Base-by-base conservation (phyloP, 2,329 filamentous ascomycete species). In the Nothophoma quercina region DNA sequence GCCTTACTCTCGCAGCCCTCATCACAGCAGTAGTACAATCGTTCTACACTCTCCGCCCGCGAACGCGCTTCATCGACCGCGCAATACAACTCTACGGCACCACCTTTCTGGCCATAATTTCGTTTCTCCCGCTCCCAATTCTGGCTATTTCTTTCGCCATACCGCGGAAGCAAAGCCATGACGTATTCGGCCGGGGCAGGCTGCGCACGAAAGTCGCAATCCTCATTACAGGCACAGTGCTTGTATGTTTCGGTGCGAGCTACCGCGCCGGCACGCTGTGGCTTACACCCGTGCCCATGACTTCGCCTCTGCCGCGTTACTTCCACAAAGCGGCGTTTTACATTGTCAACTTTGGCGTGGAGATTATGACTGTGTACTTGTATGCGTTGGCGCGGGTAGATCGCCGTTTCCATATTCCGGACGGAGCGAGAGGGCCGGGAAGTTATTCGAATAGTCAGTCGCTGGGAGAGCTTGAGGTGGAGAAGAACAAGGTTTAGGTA, bases 271-370 rank as follows among this genome's bases (percentile, higher is more conserved):
- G 81, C 12, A 84, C 83, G 0, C 75, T 68, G 26, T 91, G 81
- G 73, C 76, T 78, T 44, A 67, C 78, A 0, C 74, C 76, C 2
- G 66, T 73, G 0, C 65, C 70, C 3, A 10, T 80, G 81, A 18
- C 83, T 79, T 1, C 59, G 65, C 44, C 76, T 26, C 85, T 88
- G 2, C 86, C 86, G 2, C 89, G 85, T 82, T 93, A 87, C 70
- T 83, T 90, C 65, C 77, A 78, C 67, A 89, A 87, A 68, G 83
- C 86, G 2, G 85, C 83, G 66, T 96, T 91, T 77, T 96, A 93
- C 76, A 75, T 85, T 68, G 90, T 93, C 77, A 88, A 90, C 75
- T 95, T 89, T 67, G 78, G 76, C 13, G 78, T 92, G 29, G 91
- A 96, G 75, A 76, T 92, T 35, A 64, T 88, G 15, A 84, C 91